These are phyloP conservation scores for Penicillium fuscoglaucum DNA, from an alignment of 2,329 filamentous ascomycete species.

Conservation along the genomic window DNA sequence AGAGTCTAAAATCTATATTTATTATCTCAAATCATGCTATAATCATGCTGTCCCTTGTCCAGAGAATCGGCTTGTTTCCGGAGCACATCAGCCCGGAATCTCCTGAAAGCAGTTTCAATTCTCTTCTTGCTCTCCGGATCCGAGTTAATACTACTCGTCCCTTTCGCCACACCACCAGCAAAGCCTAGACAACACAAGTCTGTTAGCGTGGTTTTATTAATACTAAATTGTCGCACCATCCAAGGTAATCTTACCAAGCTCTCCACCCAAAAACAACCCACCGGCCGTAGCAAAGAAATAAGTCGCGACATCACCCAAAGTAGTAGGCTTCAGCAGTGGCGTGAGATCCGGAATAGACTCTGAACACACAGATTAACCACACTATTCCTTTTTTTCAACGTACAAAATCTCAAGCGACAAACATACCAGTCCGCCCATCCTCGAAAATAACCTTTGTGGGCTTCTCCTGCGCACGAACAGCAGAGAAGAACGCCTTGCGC, in stretches of 20 bases:
- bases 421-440: slow-evolving; percentile 57
- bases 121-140: slow-evolving; percentile 57
- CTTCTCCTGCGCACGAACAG: slow-evolving; percentile 61
- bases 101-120: slow-evolving; percentile 64
- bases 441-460: slow-evolving; percentile 64
- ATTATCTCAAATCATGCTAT: slow-evolving; percentile 23
- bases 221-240: background rate
- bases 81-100: slow-evolving; percentile 64
- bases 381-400: no score
- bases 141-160: slow-evolving; percentile 53
- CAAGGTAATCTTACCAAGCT: slow-evolving; percentile 42
- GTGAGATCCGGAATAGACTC: slow-evolving; percentile 64
- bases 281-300: slow-evolving; percentile 64
- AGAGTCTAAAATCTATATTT: background rate
- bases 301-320: slow-evolving; percentile 60
- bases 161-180: slow-evolving; percentile 57
- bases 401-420: background rate
- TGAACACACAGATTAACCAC: slow-evolving; percentile 27
- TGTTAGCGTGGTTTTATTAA: background rate
- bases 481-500: slow-evolving; percentile 60
- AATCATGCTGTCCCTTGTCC: slow-evolving; percentile 45
- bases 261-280: slow-evolving; percentile 65
- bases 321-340: slow-evolving; percentile 57
- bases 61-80: slow-evolving; percentile 59
- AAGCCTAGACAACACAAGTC: slow-evolving; percentile 44